Conservation (phyloP, 768 basidiomycete species). For the Trametes cinnabarina region DNA sequence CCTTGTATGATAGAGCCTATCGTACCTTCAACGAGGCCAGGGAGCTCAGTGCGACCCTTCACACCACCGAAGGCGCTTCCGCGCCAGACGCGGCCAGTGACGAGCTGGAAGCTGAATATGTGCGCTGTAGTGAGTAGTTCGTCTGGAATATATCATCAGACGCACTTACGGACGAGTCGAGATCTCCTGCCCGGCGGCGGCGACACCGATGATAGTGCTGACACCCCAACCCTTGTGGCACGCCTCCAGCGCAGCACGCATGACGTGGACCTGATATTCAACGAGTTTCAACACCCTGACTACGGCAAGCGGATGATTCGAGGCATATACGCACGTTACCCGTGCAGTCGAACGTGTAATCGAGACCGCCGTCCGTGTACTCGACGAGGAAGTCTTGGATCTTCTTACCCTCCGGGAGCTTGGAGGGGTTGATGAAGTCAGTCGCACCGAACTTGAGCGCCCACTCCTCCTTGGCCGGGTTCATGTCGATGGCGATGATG, state of each 20-base stretch:
- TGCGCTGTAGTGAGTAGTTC: constrained; percentile 16
- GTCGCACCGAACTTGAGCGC: constrained; percentile 92
- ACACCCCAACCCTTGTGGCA: constrained; percentile 99
- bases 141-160: background rate
- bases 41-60: constrained; percentile 94
- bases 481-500: constrained; percentile 91
- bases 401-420: constrained; percentile 71
- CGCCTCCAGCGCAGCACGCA: constrained; percentile 95
- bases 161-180: constrained; percentile 33
- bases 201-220: constrained; percentile 93
- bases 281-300: background rate
- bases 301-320: background rate
- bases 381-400: constrained; percentile 90
- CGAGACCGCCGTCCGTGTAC: constrained; percentile 93
- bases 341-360: constrained; percentile 96
- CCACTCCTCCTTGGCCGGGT: constrained; percentile 82
- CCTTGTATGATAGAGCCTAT: background rate
- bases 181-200: constrained; percentile 89
- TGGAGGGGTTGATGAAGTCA: constrained; percentile 85
- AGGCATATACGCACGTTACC: constrained; percentile 59
- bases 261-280: constrained; percentile 69
- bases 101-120: constrained; percentile 47
- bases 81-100: constrained; percentile 92
- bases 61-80: constrained; percentile 97
- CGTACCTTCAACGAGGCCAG: constrained; percentile 86